These are phyloP conservation scores for Xerocomus brunneocitrinus DNA, from an alignment of 768 basidiomycete genomes.

Conservation along the genomic window DNA sequence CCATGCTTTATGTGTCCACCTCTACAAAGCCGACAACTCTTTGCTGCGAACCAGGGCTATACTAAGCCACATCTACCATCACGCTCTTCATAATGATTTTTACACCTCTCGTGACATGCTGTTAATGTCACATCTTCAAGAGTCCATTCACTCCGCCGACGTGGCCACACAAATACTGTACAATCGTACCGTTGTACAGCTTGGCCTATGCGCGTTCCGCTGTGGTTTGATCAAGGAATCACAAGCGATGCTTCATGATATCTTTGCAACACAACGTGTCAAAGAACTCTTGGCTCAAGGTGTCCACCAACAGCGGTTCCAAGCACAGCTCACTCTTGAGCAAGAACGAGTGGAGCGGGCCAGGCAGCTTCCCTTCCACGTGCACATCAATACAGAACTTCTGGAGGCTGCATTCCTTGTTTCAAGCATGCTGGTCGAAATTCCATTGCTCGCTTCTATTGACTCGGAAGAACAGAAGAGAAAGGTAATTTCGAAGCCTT, in stretches of 20 bases:
- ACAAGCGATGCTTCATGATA: slow-evolving; percentile 89
- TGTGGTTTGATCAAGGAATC: slow-evolving; percentile 92
- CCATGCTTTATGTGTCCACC: slow-evolving; percentile 82
- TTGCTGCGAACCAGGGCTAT: slow-evolving; percentile 94
- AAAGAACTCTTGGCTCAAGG: slow-evolving; percentile 97
- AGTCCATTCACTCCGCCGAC: slow-evolving; percentile 93
- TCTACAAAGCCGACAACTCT: slow-evolving; percentile 89
- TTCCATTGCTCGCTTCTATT: slow-evolving; percentile 89
- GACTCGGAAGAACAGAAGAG: slow-evolving; percentile 92
- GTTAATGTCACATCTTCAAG: slow-evolving; percentile 97
- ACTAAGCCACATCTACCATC: slow-evolving; percentile 96
- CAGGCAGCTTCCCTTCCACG: slow-evolving; percentile 96
- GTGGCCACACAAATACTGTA: slow-evolving; percentile 97
- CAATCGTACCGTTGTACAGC: slow-evolving; percentile 95
- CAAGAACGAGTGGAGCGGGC: slow-evolving; percentile 97
- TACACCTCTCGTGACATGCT: slow-evolving; percentile 97
- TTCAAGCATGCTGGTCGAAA: slow-evolving; percentile 98
- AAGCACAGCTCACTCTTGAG: slow-evolving; percentile 75
- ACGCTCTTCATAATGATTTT: slow-evolving; percentile 94
- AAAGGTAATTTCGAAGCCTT: slow-evolving; percentile 93
- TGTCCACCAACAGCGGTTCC: slow-evolving; percentile 88
- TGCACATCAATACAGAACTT: slow-evolving; percentile 99
- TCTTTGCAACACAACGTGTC: slow-evolving; percentile 93
- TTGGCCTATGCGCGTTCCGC: slow-evolving; percentile 95
- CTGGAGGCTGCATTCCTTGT: slow-evolving; percentile 97